A percentile compares a stretch with the other conserved stretches of the same genome.
Evolutionary conservation across 2,329 filamentous ascomycete species (phyloP).

Genomic region (Fusarium nematophilum): DNA sequence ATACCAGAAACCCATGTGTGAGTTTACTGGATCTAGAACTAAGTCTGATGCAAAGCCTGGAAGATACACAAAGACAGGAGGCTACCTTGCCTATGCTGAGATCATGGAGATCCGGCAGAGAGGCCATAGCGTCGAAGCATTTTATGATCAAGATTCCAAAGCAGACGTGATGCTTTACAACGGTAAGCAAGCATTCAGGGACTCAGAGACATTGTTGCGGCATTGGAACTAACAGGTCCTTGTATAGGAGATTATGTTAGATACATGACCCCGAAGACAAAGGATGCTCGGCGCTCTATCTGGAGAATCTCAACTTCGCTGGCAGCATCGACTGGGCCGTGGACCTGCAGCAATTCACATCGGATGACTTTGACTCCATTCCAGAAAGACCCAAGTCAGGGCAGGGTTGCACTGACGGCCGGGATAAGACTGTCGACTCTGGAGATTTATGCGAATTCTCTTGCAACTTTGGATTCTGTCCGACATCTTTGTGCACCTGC

Average conservation of each 20-base stretch:
- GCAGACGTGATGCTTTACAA: not conserved
- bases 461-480: not conserved
- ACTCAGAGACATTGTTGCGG: no score
- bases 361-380: not conserved
- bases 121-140: not conserved
- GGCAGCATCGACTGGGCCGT: slow-evolving; percentile 18
- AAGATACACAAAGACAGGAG: slow-evolving; percentile 9
- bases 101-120: not conserved
- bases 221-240: not conserved
- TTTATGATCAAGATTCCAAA: not conserved
- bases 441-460: not conserved
- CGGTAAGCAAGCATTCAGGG: not conserved
- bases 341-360: slow-evolving; percentile 6
- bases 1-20: slow-evolving; percentile 22
- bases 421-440: not conserved
- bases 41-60: not conserved
- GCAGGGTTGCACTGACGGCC: not conserved
- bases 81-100: slow-evolving; percentile 14
- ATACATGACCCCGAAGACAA: slow-evolving; percentile 3
- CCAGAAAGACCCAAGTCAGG: not conserved
- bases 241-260: slow-evolving; percentile 1
- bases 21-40: slow-evolving; percentile 13
- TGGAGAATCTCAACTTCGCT: slow-evolving; percentile 8
- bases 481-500: not conserved
- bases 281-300: not conserved